A percentile compares a stretch with the other conserved stretches of the same genome.
phyloP scores from a whole-genome alignment of 2,329 filamentous ascomycete genomes.

The Aspergillus fischeri region DNA sequence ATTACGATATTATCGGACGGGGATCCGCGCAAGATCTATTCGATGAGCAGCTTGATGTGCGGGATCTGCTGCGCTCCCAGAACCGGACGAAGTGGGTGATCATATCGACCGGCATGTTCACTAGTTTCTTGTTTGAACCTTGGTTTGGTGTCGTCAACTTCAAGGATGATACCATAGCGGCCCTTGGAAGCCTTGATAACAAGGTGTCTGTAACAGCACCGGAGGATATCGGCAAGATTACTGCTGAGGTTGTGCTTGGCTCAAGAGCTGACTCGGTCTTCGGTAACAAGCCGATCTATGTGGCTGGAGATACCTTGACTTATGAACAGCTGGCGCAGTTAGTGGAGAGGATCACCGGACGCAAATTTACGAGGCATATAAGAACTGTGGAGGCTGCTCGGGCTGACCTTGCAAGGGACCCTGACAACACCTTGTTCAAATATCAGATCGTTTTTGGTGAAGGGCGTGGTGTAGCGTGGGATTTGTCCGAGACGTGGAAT shows the following conservation, averaged over 20 bases:
- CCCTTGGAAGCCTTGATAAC: slow-evolving; percentile 60
- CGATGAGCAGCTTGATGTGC: slow-evolving; percentile 62
- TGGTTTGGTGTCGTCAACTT: slow-evolving; percentile 61
- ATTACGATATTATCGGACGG: slow-evolving; percentile 62
- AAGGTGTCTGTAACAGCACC: slow-evolving; percentile 60
- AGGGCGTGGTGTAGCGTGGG: slow-evolving; percentile 58
- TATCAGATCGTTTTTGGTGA: slow-evolving; percentile 59
- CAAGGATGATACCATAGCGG: slow-evolving; percentile 41
- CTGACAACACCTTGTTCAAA: slow-evolving; percentile 50
- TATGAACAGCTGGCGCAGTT: slow-evolving; percentile 54
- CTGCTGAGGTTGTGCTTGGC: slow-evolving; percentile 50
- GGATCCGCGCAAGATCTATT: slow-evolving; percentile 62
- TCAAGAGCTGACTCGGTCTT: slow-evolving; percentile 21
- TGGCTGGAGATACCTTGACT: slow-evolving; percentile 59
- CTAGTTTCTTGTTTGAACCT: slow-evolving; percentile 62
- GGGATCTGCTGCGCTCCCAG: slow-evolving; percentile 50
- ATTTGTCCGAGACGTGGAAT: slow-evolving; percentile 52
- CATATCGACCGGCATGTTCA: slow-evolving; percentile 67
- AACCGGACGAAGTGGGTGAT: slow-evolving; percentile 55
- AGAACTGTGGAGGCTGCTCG: slow-evolving; percentile 36
- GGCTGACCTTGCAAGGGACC: slow-evolving; percentile 44
- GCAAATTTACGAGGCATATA: slow-evolving; percentile 42
- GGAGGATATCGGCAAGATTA: slow-evolving; percentile 59
- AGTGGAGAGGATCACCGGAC: slow-evolving; percentile 45
- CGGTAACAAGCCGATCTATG: slow-evolving; percentile 50